Evolutionary conservation across 257 asterid genomes (phyloP), one percentile per base, ranked within the genome.

Genomic region (Salvia miltiorrhiza): DNA sequence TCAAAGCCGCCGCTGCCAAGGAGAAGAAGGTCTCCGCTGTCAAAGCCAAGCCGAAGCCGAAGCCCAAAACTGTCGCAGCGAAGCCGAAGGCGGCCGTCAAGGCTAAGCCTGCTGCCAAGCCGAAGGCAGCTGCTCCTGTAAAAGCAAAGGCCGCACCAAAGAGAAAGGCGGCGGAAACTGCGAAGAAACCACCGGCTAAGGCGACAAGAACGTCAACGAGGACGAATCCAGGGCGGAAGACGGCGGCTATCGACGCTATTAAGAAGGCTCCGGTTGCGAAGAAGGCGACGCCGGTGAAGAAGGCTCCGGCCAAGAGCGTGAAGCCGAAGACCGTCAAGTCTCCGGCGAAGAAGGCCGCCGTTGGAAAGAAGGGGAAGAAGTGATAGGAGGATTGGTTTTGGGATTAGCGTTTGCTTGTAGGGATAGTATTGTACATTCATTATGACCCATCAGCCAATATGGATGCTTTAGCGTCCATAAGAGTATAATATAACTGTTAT

Each of bases 121-220:
- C 86, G 0, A 79, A 81, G 47, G 67, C 81, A 2, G 73, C 70
- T 2, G 52, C 47, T 9, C 65, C 64, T 4, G 79, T 77, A 0
- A 83, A 85, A 43, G 67, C 86, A 0, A 79, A 75, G 71, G 68
- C 79, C 4, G 81, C 85, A 0, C 54, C 81, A 4, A 85, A 82
- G 81, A 82, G 84, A 30, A 87, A 87, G 78, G 85, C 82, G 5
- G 74, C 78, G 13, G 80, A 77, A 24, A 5, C 69, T 4, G 78
- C 78, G 79, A 79, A 77, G 71, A 81, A 79, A 69, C 82, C 88
- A 4, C 81, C 87, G 26, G 78, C 90, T 0, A 88, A 88, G 85
- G 90, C 50, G 2, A 66, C 88, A 2, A 81, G 80, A 73, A 84
- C 89, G 0, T 70, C 85, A 0, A 72, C 89, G 1, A 77, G 87